Base-by-base conservation (phyloP, 169 alveolate genomes). In the Cryptosporidium sp. region DNA sequence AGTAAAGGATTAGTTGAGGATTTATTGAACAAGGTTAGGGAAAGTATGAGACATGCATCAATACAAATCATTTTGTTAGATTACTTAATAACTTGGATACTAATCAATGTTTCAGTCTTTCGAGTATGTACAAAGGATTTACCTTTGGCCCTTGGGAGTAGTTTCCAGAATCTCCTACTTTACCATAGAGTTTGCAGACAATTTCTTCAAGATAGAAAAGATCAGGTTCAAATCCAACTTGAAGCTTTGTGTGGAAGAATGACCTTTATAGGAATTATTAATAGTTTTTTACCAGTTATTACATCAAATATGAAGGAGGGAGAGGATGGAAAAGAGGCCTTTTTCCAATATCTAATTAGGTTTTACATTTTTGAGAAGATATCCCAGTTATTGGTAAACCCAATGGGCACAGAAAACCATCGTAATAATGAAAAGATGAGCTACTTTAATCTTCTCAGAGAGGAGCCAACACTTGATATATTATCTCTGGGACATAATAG, bases 31-130 rank as follows among this genome's bases (percentile, higher is more conserved):
- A 55, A 37, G 16, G 51, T 73, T 23, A 16, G 71, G 29, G 86
- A 73, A 73, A 55, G 71, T 12, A 73, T 73, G 86, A 73, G 58
- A 59, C 86, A 73, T 43, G 58, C 52, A 59, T 73, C 86, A 10
- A 16, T 52, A 4, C 51, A 51, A 10, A 41, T 18, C 4, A 21
- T 80, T 26, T 41, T 59, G 23, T 59, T 80, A 45, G 39, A 61
- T 48, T 80, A 80, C 68, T 23, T 62, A 31, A n/a, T 80, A 26
- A 62, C 80, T 58, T 80, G 89, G 89, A 80, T 80, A 43, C 23
- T 80, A 18, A 26, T 80, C 21, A 62, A 65, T 21, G 33, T 35
- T 45, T 41, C 39, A 16, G 29, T 70, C 0, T 45, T 70, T 26
- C 9, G 37, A 43, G 67, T 45, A 16, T 67, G 55, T 37, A 67